A percentile compares a stretch with the other conserved stretches of the same genome.
phyloP scores from a whole-genome alignment of 345 rosid species.

The Aurinia saxatilis region DNA sequence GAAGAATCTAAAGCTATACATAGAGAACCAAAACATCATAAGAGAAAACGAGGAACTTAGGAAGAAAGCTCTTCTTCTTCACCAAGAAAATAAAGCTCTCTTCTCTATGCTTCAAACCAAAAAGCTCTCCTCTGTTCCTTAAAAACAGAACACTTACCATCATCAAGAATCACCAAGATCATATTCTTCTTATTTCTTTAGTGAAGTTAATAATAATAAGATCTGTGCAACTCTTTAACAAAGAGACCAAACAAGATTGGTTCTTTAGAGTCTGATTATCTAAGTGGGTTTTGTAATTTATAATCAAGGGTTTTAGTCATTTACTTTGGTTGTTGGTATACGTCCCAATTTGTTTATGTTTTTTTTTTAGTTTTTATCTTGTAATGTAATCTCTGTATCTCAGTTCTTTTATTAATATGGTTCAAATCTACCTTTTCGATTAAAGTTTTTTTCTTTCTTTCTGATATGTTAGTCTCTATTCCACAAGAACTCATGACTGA shows the following conservation, averaged over 20 bases:
- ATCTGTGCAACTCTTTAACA: not conserved
- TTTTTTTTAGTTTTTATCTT: not conserved
- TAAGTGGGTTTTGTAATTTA: slow-evolving; percentile 11
- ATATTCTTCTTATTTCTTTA: slow-evolving; percentile 7
- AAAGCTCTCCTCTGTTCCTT: not conserved
- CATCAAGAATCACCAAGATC: slow-evolving; percentile 6
- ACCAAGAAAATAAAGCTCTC: slow-evolving; percentile 62
- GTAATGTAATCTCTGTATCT: not conserved
- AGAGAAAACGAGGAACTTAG: slow-evolving; percentile 64
- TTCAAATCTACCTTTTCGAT: not conserved
- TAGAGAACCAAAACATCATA: slow-evolving; percentile 60
- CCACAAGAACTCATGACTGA: no score
- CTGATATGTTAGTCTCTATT: no score
- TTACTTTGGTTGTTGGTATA: slow-evolving; percentile 20
- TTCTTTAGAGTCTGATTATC: not conserved
- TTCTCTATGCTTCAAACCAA: slow-evolving; percentile 42
- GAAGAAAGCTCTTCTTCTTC: slow-evolving; percentile 57
- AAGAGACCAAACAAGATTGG: not conserved
- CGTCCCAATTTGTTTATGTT: slow-evolving; percentile 5
- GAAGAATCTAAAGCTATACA: slow-evolving; percentile 52
- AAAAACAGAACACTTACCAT: slow-evolving; percentile 9
- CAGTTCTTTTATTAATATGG: slow-evolving; percentile 9
- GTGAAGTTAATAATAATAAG: not conserved
- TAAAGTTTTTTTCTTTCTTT: no score
- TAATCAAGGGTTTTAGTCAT: slow-evolving; percentile 14